Evolutionary conservation across 208 protist species (phyloP).

Genomic region (Leptomonas pyrrhocoris): DNA sequence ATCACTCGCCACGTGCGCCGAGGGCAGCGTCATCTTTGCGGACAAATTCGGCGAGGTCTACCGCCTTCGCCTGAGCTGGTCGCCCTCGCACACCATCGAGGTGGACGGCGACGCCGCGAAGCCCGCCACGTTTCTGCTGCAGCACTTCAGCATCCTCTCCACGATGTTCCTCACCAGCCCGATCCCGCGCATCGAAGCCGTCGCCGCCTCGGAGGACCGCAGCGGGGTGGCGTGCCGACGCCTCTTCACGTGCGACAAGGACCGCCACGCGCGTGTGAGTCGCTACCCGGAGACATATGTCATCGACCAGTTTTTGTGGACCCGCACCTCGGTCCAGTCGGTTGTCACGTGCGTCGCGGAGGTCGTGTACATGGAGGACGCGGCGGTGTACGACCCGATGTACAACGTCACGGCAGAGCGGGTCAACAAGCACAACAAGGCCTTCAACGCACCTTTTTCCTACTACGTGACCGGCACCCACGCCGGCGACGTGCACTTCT

Average conservation of each 20-base stretch:
- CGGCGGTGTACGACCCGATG: slow-evolving; percentile 15
- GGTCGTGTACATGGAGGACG: slow-evolving; percentile 49
- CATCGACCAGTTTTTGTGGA: slow-evolving; percentile 88
- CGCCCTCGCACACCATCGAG: slow-evolving; percentile 54
- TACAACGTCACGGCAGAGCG: slow-evolving; percentile 9
- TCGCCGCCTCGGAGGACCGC: slow-evolving; percentile 34
- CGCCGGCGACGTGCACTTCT: slow-evolving; percentile 71
- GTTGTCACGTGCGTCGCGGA: slow-evolving; percentile 76
- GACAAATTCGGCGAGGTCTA: slow-evolving; percentile 92
- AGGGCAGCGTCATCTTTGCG: slow-evolving; percentile 77
- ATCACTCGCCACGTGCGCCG: slow-evolving; percentile 51
- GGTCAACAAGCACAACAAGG: slow-evolving; percentile 39
- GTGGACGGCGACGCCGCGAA: slow-evolving; percentile 42
- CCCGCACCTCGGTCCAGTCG: slow-evolving; percentile 39
- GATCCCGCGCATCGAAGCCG: slow-evolving; percentile 43
- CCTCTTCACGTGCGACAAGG: slow-evolving; percentile 86
- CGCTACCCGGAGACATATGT: slow-evolving; percentile 77
- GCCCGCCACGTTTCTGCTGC: slow-evolving; percentile 64
- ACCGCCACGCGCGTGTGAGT: slow-evolving; percentile 80
- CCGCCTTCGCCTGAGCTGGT: slow-evolving; percentile 63
- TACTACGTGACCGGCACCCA: slow-evolving; percentile 73
- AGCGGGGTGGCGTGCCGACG: slow-evolving; percentile 42
- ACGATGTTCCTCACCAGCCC: slow-evolving; percentile 64
- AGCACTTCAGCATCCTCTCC: slow-evolving; percentile 88
- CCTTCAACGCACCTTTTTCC: slow-evolving; percentile 37